A percentile compares a stretch with the other conserved stretches of the same genome.
phyloP scores from a whole-genome alignment of 2,329 filamentous ascomycete species.

The Coniochaeta sp. region DNA sequence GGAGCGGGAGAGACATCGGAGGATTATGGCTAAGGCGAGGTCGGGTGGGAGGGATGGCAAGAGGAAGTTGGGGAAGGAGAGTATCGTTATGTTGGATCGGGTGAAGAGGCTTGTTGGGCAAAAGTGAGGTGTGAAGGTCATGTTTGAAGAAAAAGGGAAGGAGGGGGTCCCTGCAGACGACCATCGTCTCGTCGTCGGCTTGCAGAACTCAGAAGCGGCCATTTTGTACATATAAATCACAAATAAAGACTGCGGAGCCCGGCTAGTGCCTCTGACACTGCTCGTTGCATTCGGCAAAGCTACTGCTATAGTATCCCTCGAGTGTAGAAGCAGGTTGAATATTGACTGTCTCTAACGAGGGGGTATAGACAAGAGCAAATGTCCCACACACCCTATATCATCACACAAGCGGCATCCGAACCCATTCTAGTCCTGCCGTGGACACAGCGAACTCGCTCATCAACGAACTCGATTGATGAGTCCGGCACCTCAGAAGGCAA shows the following conservation, averaged over 20 bases:
- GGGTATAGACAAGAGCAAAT: neutral
- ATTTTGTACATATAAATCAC: no score
- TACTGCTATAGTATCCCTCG: neutral
- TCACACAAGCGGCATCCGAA: neutral
- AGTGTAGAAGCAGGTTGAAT: neutral
- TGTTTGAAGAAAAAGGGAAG: no score
- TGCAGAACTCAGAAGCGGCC: no score
- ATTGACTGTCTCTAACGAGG: neutral
- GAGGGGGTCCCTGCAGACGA: no score
- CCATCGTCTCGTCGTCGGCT: neutral
- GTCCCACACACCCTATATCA: neutral
- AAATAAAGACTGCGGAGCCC: no score
- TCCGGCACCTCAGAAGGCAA: neutral
- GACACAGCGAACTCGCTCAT: neutral
- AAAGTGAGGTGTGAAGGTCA: neutral
- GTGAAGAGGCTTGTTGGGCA: slow-evolving; percentile 62
- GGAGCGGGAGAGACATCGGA: slow-evolving; percentile 56
- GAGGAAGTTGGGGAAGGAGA: slow-evolving; percentile 76
- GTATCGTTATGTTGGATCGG: slow-evolving; percentile 67
- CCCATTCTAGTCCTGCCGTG: neutral
- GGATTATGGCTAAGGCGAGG: slow-evolving; percentile 65
- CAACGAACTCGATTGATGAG: neutral
- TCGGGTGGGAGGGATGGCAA: slow-evolving; percentile 57
- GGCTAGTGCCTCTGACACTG: no score
- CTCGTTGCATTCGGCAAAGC: neutral